Conservation (phyloP, 1,284 basidiomycete species). For the Trichosporon faecale region DNA sequence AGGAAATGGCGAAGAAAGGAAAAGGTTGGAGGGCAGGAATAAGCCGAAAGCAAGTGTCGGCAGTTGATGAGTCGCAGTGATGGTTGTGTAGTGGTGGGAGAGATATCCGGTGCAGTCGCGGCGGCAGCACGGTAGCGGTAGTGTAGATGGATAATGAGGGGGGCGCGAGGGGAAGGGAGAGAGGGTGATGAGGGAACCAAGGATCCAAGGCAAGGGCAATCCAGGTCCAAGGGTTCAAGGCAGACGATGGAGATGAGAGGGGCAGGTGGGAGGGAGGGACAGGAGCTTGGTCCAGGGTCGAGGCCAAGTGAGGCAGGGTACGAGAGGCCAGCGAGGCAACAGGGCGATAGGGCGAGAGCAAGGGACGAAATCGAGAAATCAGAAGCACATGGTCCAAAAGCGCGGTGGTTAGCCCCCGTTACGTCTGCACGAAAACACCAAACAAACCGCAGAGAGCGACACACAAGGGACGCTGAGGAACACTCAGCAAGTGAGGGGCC, state of each 20-base stretch:
- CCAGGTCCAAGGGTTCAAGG: conserved; percentile 8
- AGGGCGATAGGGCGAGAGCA: neutral
- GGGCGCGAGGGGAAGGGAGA: neutral
- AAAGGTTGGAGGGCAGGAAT: neutral
- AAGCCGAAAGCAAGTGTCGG: neutral
- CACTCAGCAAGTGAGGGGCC: conserved; percentile 1
- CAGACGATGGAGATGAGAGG: conserved; percentile 2
- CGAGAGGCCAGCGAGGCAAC: neutral
- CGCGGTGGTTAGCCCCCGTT: conserved; percentile 10
- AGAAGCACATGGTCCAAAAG: conserved; percentile 8
- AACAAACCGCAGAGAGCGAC: conserved; percentile 6
- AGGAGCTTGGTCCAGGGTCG: neutral
- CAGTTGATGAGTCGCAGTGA: neutral
- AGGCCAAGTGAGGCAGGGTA: neutral
- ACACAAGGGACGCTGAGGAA: neutral
- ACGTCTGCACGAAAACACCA: conserved; percentile 4
- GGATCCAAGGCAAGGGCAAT: neutral
- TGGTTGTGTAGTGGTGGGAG: neutral
- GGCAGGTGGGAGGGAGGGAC: neutral
- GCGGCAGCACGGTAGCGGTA: neutral
- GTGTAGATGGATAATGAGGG: neutral
- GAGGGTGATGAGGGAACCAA: neutral
- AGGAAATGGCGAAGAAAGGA: neutral
- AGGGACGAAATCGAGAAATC: neutral
- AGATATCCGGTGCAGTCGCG: neutral